Evolutionary conservation across 1,284 basidiomycete species (phyloP), one percentile per base, ranked within the genome.

Genomic region (Naganishia cerealis): DNA sequence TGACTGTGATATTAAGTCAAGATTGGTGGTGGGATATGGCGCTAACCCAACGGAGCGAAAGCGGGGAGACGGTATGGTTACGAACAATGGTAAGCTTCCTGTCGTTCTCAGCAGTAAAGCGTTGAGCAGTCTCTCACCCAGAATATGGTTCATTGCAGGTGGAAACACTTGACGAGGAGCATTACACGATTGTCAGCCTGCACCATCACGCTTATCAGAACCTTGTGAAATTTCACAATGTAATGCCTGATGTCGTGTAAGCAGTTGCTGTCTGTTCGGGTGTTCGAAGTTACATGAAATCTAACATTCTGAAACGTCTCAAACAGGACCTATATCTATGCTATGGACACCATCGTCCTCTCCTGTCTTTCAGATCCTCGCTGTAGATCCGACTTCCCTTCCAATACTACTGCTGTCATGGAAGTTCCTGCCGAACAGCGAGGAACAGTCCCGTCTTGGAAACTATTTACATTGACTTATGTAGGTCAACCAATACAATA

Each of bases 11-110:
- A 9, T 55, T 58, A n/a, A 50, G 38, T 7, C 48, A 53, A 3
- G 55, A 57, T 33, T 66, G 65, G 65, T 66, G 65, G 65, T 42
- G 46, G 9, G 65, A 66, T 33, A 52, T 66, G 65, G 65, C 65
- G 0, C 6, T 66, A 1, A 33, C 15, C 4, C 29, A 43, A 15
- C 56, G 56, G 18, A 58, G 56, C 36, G 55, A 66, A 2, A 57
- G 54, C 18, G 65, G 65, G 21, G 46, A 50, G 21, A 50, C 46
- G 1, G 18, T 50, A 9, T 50, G 46, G 46, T n/a, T 50, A 9
- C 46, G 46, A 13, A 24, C 46, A 24, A 24, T 50, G n/a, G 46
- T 50, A 9, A 21, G 46, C 10, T 9, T 46, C 15, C n/a, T 21
- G 21, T n/a, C n/a, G 9, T 24, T 24, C 21, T 50, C 21, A 1